Evolutionary conservation across 495 filamentous ascomycete genomes (phyloP).

Genomic region (Pyronema omphalodes): DNA sequence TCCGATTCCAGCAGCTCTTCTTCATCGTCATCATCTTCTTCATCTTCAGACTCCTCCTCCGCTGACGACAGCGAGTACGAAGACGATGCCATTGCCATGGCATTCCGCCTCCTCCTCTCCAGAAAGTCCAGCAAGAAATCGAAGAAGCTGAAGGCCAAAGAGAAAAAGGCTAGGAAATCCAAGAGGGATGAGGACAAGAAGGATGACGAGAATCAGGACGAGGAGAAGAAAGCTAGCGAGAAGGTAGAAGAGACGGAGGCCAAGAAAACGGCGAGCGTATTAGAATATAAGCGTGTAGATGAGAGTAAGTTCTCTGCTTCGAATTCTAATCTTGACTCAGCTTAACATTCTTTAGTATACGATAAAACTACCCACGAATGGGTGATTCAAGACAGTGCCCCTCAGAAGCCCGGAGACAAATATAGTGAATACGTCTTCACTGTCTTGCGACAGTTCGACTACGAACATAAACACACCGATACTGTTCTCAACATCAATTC

Average conservation of each 20-base stretch:
- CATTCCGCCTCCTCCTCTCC: constrained; percentile 13
- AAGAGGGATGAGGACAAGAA: constrained; percentile 26
- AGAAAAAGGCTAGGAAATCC: constrained; percentile 30
- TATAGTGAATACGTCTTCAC: constrained; percentile 22
- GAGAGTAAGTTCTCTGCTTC: constrained; percentile 2
- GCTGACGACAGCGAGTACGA: constrained; percentile 28
- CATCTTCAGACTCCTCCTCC: constrained; percentile 24
- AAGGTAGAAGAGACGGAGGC: constrained; percentile 4
- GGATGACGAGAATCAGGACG: constrained; percentile 19
- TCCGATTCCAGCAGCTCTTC: constrained; percentile 7
- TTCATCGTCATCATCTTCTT: constrained; percentile 16
- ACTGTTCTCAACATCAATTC: constrained; percentile 22
- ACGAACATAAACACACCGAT: constrained; percentile 20
- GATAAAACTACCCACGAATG: constrained; percentile 21
- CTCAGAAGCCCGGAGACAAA: constrained; percentile 18
- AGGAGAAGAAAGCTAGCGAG: constrained; percentile 11
- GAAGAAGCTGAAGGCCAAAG: constrained; percentile 22
- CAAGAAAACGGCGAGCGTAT: constrained; percentile 15
- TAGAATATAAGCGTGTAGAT: constrained; percentile 21
- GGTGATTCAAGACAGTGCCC: constrained; percentile 8
- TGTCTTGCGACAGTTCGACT: constrained; percentile 19
- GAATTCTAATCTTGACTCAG: no score
- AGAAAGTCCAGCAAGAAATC: constrained; percentile 21
- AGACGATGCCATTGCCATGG: constrained; percentile 21
- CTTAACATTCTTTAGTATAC: constrained; percentile 6